phyloP scores from a whole-genome alignment of 306 rosid species.

The Oemleria cerasiformis region DNA sequence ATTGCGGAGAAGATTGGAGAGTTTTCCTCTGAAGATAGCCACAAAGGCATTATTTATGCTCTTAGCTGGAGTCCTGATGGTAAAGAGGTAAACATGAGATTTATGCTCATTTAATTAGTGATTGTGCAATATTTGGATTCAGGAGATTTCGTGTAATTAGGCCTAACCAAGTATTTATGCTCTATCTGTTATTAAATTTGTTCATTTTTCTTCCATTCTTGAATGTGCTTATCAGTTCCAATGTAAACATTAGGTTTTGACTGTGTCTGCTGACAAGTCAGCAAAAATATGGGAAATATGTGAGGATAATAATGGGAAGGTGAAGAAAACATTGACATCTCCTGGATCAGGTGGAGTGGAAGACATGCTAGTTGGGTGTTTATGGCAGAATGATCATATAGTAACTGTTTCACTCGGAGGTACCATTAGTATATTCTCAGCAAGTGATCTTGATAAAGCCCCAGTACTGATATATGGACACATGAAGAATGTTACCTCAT shows the following conservation, averaged over 20 bases:
- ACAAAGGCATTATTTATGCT: constrained; percentile 91
- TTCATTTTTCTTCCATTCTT: constrained; percentile 5
- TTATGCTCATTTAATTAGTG: background rate
- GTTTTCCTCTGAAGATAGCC: constrained; percentile 81
- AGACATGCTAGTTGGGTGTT: constrained; percentile 90
- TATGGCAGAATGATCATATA: constrained; percentile 80
- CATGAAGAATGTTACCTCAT: constrained; percentile 82
- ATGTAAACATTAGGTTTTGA: constrained; percentile 56
- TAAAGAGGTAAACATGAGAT: constrained; percentile 53
- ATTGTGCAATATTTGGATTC: background rate
- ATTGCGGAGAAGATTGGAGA: constrained; percentile 85
- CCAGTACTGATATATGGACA: constrained; percentile 76
- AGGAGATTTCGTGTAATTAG: background rate
- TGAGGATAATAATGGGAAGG: constrained; percentile 63
- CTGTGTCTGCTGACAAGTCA: constrained; percentile 94
- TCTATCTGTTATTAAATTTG: background rate
- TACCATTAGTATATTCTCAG: constrained; percentile 63
- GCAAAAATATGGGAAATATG: constrained; percentile 88
- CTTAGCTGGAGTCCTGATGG: constrained; percentile 97
- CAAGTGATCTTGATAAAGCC: constrained; percentile 75
- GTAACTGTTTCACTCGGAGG: constrained; percentile 95
- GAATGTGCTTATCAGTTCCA: constrained; percentile 26
- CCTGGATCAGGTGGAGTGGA: constrained; percentile 87
- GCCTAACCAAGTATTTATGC: background rate
- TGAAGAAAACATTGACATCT: constrained; percentile 66